Evolutionary conservation across 2,329 filamentous ascomycete species (phyloP), one percentile per base, ranked within the genome.

Genomic region (Dichotomopilus funicola): DNA sequence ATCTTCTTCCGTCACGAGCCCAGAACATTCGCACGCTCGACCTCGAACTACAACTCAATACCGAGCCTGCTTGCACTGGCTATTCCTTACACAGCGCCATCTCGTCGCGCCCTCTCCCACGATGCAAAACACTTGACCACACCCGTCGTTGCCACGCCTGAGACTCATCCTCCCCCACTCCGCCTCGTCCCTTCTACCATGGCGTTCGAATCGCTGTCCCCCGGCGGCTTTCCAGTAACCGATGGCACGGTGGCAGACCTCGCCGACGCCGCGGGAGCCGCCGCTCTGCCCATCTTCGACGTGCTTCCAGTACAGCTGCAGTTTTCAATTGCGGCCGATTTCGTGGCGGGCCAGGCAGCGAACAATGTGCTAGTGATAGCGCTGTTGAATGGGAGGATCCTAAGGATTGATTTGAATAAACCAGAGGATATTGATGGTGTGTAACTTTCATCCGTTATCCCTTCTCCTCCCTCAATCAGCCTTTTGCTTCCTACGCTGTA

Each of bases 291-390:
- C 64, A 95, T 99, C 73, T 99, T 99, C 77, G 89, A 94, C 69
- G 85, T 97, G 68, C 89, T 96, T 73, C 85, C 83, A 60, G 94
- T 97, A 41, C 87, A 95, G 75, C 84, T 97, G 60, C 89, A 94
- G 70, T 99, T 99, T 78, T 87, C 89, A 58, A 87, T 97, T 66
- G 89, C 92, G 1, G 91, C 92, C 62, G 89, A 96, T 72, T 97
- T 99, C 68, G 94, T 96, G 48, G 91, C 94, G 13, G 91, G 91
- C 42, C 91, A 96, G 72, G 92, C 97, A 54, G 91, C 92, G 61
- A 97, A 99, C 73, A 96, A 99, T 76, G 91, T 97, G 59, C 81
- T 99, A 55, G 85, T 97, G 27, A 78, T 99, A 51, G 94, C 94
- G 42, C 80, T 99, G 40, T 92, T 91, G 5, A 96, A 92, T 56